phyloP scores from a whole-genome alignment of 306 rosid species.

The Pterocarpus macrocarpus region DNA sequence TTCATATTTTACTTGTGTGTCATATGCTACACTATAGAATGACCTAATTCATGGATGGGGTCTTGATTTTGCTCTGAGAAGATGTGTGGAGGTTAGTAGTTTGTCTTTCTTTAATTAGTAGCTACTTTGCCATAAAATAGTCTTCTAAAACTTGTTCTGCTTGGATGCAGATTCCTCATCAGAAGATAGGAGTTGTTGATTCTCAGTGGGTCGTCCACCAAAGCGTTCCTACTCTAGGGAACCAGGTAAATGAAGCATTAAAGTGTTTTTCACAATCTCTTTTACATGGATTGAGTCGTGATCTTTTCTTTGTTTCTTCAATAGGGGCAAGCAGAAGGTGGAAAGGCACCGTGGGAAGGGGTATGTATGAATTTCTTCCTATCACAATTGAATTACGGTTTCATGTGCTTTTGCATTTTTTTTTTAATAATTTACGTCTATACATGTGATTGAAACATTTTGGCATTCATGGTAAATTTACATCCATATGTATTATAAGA shows the following conservation, averaged over 20 bases:
- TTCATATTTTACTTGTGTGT: conserved; percentile 28
- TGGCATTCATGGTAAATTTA: neutral
- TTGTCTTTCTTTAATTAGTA: neutral
- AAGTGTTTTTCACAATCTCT: neutral
- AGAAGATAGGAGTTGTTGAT: conserved; percentile 94
- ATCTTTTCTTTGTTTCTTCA: conserved; percentile 1
- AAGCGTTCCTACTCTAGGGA: conserved; percentile 85
- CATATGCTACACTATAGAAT: conserved; percentile 57
- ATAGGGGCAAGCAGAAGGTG: conserved; percentile 71
- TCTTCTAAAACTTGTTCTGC: conserved; percentile 20
- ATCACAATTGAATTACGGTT: neutral
- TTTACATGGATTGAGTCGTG: conserved; percentile 21
- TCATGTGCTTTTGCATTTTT: neutral
- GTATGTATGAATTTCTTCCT: conserved; percentile 49
- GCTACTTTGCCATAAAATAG: neutral
- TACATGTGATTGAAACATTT: neutral
- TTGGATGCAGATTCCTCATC: conserved; percentile 71
- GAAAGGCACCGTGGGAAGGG: conserved; percentile 88
- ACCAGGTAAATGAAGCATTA: conserved; percentile 62
- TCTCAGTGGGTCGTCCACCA: conserved; percentile 90
- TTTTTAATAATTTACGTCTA: conserved; percentile 9
- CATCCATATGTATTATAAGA: neutral
- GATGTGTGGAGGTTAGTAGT: conserved; percentile 72
- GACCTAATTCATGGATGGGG: conserved; percentile 99
- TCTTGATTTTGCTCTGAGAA: conserved; percentile 85